These are phyloP conservation scores for Linanthus parryae DNA, from an alignment of 148 eudicot species.

Conservation along the genomic window DNA sequence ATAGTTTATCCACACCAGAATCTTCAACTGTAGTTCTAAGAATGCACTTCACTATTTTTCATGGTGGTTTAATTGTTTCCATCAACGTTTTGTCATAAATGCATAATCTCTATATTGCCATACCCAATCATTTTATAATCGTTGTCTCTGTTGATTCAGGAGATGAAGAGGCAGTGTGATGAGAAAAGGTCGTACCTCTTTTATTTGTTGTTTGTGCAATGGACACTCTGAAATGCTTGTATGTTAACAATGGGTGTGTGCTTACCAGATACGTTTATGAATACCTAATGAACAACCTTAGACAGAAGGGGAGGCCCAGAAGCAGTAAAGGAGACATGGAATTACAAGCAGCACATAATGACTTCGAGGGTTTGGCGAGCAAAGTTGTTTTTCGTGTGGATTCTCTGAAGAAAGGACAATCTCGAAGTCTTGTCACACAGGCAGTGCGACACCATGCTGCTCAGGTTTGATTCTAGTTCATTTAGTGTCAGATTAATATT, in stretches of 20 bases:
- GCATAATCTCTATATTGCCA: too few relatives aligned
- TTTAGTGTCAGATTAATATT: neutral
- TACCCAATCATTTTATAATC: too few relatives aligned
- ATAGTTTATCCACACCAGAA: too few relatives aligned
- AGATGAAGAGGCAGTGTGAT: conserved; percentile 81
- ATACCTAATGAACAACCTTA: conserved; percentile 42
- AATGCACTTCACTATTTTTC: too few relatives aligned
- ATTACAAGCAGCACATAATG: conserved; percentile 62
- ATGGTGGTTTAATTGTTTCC: too few relatives aligned
- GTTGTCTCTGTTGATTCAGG: conserved; percentile 47
- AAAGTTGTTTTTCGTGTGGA: conserved; percentile 81
- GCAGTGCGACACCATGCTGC: conserved; percentile 97
- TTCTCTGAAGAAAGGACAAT: conserved; percentile 89
- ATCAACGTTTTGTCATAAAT: too few relatives aligned
- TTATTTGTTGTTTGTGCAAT: too few relatives aligned
- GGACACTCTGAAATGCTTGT: conserved; percentile 3
- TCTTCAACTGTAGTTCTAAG: too few relatives aligned
- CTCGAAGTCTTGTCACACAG: conserved; percentile 93
- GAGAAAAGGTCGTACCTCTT: conserved; percentile 61
- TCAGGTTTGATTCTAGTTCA: conserved; percentile 51
- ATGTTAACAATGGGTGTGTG: conserved; percentile 10
- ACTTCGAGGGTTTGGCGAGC: conserved; percentile 80
- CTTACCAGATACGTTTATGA: conserved; percentile 56
- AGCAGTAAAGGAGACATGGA: conserved; percentile 66
- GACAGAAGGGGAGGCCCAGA: conserved; percentile 62